phyloP scores from a whole-genome alignment of 352 stramenopile species.

The Blastocystis sp. region DNA sequence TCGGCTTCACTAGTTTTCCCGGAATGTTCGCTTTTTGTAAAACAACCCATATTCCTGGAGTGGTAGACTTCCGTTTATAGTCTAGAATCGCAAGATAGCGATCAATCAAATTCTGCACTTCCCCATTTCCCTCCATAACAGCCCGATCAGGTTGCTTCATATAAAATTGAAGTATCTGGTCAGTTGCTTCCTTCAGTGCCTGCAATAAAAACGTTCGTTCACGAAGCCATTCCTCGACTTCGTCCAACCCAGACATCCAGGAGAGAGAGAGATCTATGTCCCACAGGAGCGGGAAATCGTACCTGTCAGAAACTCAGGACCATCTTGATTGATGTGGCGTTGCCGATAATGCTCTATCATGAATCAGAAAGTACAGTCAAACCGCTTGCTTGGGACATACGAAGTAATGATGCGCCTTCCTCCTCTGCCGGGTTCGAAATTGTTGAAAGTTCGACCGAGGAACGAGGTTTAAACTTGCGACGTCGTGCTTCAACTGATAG shows the following conservation, averaged over 20 bases:
- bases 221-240: slow-evolving; percentile 50
- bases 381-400: slow-evolving; percentile 10
- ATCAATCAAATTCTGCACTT: not conserved
- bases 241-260: slow-evolving; percentile 39
- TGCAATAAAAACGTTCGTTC: not conserved
- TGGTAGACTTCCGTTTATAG: not conserved
- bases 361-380: not conserved
- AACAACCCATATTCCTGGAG: not conserved
- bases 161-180: not conserved
- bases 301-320: not conserved
- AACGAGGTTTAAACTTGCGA: not conserved
- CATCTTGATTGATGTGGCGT: not conserved
- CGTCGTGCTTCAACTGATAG: not conserved
- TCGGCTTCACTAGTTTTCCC: not conserved
- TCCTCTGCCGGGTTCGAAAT: not conserved
- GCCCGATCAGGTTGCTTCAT: not conserved
- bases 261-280: not conserved
- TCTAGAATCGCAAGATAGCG: not conserved
- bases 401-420: not conserved
- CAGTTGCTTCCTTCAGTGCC: not conserved
- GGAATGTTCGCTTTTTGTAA: slow-evolving; percentile 33
- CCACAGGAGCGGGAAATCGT: not conserved
- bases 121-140: not conserved
- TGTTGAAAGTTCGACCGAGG: not conserved
- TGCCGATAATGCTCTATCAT: not conserved